A percentile compares a stretch with the other conserved stretches of the same genome.
Conservation (phyloP, 371 early-diverging fungal genomes). For the Nematocida ironsii region DNA sequence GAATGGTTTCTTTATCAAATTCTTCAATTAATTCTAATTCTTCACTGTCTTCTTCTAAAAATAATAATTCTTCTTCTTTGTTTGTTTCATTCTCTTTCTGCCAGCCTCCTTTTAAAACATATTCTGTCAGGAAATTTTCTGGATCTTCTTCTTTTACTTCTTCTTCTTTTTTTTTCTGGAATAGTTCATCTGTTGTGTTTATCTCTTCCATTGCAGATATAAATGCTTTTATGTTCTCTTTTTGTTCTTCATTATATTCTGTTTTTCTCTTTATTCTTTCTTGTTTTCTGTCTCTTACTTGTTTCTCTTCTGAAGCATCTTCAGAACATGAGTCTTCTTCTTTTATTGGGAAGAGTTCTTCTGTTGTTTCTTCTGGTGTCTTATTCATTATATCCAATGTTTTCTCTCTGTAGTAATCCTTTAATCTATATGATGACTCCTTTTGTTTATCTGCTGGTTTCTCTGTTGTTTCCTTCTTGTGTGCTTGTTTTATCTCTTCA, state of each 20-base stretch:
- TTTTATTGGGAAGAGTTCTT: neutral
- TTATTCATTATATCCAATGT: constrained; percentile 10
- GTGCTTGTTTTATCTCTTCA: constrained; percentile 2
- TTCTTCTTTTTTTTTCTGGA: constrained; percentile 11
- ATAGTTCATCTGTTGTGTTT: neutral
- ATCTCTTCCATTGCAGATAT: neutral
- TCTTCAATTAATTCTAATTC: constrained; percentile 49
- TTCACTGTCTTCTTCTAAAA: constrained; percentile 51
- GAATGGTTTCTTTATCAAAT: constrained; percentile 39
- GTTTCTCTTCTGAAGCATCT: neutral
- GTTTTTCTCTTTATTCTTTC: neutral
- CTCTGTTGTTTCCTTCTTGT: neutral
- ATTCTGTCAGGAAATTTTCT: constrained; percentile 32
- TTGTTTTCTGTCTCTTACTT: constrained; percentile 1
- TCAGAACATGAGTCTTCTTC: constrained; percentile 3
- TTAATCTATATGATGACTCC: constrained; percentile 18
- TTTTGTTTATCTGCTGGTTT: neutral
- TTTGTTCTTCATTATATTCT: constrained; percentile 26
- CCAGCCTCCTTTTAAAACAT: constrained; percentile 45
- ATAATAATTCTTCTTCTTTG: neutral
- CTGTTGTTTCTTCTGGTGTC: neutral
- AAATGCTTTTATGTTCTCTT: constrained; percentile 22
- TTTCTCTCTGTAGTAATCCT: constrained; percentile 47
- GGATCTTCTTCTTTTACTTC: neutral
- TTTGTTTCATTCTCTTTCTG: constrained; percentile 5